Percentiles rank a stretch among this genome's conserved stretches.
Conservation (phyloP, 2,329 filamentous ascomycete genomes). For the Dactylellina leptospora region DNA sequence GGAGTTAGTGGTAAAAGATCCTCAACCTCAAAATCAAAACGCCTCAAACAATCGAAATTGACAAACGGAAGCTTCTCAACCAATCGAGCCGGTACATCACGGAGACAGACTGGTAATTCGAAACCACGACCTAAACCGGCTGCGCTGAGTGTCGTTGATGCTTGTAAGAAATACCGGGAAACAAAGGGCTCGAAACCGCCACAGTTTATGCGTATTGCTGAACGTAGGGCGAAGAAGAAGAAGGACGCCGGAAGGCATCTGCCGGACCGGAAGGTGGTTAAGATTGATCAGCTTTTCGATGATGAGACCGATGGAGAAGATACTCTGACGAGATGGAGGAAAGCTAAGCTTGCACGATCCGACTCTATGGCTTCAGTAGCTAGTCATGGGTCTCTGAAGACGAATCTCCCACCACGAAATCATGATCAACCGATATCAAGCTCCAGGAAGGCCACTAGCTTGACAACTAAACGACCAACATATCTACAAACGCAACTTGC, state of each 20-base stretch:
- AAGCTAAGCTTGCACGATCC: slow-evolving; percentile 10
- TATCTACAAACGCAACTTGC: slow-evolving; percentile 29
- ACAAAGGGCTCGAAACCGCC: slow-evolving; percentile 24
- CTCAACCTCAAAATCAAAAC: slow-evolving; percentile 17
- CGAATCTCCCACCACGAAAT: background rate
- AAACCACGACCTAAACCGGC: slow-evolving; percentile 20
- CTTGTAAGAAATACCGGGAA: slow-evolving; percentile 35
- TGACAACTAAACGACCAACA: background rate
- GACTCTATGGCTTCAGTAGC: slow-evolving; percentile 12
- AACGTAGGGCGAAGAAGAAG: slow-evolving; percentile 33
- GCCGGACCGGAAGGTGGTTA: slow-evolving; percentile 36
- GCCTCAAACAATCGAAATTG: slow-evolving; percentile 22
- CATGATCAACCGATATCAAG: background rate
- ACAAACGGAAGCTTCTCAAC: background rate
- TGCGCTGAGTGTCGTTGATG: slow-evolving; percentile 45
- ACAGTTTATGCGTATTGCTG: slow-evolving; percentile 38
- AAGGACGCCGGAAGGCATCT: slow-evolving; percentile 29
- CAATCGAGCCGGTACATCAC: background rate
- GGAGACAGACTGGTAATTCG: background rate
- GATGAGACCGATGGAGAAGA: slow-evolving; percentile 49
- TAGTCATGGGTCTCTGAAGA: background rate
- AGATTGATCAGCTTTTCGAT: slow-evolving; percentile 32
- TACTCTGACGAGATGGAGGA: slow-evolving; percentile 28
- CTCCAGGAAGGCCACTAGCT: background rate
- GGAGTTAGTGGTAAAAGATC: background rate